A percentile compares a stretch with the other conserved stretches of the same genome.
These are phyloP conservation scores for Aspergillus fijiensis DNA, from an alignment of 2,329 filamentous ascomycete genomes.

Conservation along the genomic window DNA sequence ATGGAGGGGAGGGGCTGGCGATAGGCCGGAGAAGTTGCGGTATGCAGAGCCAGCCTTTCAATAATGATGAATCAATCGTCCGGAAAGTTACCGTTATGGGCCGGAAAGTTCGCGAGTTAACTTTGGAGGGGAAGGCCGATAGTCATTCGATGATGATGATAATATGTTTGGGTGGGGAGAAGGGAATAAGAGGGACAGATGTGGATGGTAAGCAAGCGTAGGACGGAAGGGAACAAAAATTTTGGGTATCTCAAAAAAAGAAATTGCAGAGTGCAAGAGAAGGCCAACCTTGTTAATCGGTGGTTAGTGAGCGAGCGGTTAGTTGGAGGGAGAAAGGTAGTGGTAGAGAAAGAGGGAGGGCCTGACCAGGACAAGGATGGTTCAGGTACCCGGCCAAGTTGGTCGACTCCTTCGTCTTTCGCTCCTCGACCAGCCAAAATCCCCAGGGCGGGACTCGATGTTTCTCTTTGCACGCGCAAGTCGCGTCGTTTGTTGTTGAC, in stretches of 20 bases:
- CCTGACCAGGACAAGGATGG: neutral
- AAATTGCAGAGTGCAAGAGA: neutral
- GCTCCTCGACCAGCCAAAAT: constrained; percentile 13
- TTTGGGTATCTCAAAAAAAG: constrained; percentile 10
- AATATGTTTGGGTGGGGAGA: neutral
- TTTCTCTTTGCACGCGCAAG: constrained; percentile 24
- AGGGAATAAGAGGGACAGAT: neutral
- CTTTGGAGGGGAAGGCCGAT: constrained; percentile 2
- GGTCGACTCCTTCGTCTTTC: constrained; percentile 9
- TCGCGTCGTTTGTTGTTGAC: constrained; percentile 37
- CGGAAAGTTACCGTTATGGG: constrained; percentile 24
- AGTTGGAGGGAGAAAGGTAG: neutral
- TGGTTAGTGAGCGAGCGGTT: neutral
- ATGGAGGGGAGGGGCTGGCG: constrained; percentile 15
- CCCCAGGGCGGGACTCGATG: constrained; percentile 20
- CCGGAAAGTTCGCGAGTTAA: constrained; percentile 9
- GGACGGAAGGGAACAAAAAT: constrained; percentile 13
- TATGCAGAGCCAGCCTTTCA: constrained; percentile 24
- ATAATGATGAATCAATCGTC: constrained; percentile 19
- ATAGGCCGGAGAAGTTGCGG: constrained; percentile 25
- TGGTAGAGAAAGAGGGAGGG: neutral
- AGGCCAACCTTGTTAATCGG: neutral
- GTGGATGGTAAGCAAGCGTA: neutral
- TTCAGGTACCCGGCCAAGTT: constrained; percentile 9
- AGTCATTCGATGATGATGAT: neutral